These are phyloP conservation scores for Ceratorhiza oryzae-sativae DNA, from an alignment of 1,284 basidiomycete species.

Conservation along the genomic window DNA sequence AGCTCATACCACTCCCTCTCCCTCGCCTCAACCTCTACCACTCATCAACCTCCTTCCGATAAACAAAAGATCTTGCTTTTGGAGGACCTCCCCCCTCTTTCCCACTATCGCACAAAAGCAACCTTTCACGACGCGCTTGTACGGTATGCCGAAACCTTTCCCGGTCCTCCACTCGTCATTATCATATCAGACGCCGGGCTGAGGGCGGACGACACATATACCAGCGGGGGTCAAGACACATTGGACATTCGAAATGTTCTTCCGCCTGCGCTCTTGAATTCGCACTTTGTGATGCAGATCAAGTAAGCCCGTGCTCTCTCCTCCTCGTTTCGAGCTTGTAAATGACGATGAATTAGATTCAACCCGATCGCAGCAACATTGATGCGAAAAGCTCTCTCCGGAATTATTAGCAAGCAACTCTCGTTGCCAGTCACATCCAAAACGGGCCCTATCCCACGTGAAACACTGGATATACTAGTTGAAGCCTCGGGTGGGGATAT, in stretches of 20 bases:
- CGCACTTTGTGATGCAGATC: conserved; percentile 76
- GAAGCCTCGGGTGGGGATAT: conserved; percentile 89
- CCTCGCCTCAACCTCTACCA: conserved; percentile 45
- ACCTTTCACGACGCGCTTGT: conserved; percentile 79
- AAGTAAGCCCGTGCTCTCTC: conserved; percentile 56
- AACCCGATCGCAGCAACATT: conserved; percentile 90
- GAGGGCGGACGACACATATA: conserved; percentile 59
- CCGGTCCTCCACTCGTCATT: conserved; percentile 72
- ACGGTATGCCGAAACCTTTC: conserved; percentile 57
- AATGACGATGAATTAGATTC: conserved; percentile 62
- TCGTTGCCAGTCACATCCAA: conserved; percentile 44
- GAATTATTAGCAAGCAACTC: conserved; percentile 64
- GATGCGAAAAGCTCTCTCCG: conserved; percentile 78
- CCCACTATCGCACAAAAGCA: conserved; percentile 73
- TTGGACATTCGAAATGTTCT: conserved; percentile 75
- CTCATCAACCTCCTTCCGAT: conserved; percentile 40
- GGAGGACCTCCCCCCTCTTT: conserved; percentile 91
- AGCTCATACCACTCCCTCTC: conserved; percentile 69
- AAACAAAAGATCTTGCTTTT: conserved; percentile 73
- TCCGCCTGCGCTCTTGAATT: conserved; percentile 63
- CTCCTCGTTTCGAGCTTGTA: neutral
- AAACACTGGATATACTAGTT: conserved; percentile 73
- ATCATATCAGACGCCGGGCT: conserved; percentile 84
- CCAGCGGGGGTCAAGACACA: conserved; percentile 58
- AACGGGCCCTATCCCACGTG: conserved; percentile 61